A percentile compares a stretch with the other conserved stretches of the same genome.
phyloP scores from a whole-genome alignment of 208 protist genomes.

The Naegleria fowleri region DNA sequence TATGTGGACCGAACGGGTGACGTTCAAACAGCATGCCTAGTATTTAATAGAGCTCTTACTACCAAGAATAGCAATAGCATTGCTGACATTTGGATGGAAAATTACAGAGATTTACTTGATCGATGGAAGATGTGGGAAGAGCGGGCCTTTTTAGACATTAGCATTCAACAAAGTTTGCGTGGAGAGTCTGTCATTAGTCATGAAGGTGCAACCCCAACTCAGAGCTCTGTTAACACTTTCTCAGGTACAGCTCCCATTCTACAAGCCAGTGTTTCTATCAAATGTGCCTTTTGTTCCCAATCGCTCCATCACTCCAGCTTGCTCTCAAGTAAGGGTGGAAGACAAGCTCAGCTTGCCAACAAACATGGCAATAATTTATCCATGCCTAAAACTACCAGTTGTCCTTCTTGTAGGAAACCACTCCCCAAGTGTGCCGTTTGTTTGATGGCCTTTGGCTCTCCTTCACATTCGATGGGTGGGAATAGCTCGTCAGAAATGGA shows the following conservation, averaged over 20 bases:
- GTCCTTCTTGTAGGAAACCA: constrained; percentile 14
- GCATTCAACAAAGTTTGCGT: background rate
- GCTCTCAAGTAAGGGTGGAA: background rate
- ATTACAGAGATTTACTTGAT: constrained; percentile 57
- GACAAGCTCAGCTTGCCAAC: background rate
- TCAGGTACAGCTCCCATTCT: background rate
- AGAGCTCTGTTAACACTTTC: background rate
- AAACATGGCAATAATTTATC: background rate
- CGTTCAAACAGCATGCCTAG: constrained; percentile 47
- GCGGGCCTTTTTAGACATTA: constrained; percentile 48
- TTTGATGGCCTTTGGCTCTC: constrained; percentile 1
- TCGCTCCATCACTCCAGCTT: background rate
- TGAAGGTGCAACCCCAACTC: background rate
- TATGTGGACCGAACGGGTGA: constrained; percentile 58
- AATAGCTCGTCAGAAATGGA: background rate
- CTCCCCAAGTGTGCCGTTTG: constrained; percentile 10
- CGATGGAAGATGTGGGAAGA: constrained; percentile 55
- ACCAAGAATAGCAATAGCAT: background rate
- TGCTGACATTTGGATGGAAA: constrained; percentile 32
- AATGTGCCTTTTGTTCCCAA: constrained; percentile 19
- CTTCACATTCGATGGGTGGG: background rate
- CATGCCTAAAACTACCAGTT: background rate
- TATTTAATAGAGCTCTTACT: background rate
- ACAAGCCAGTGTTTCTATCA: background rate
- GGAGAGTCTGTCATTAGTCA: background rate